These are phyloP conservation scores for Cryptosporidium meleagridis DNA, from an alignment of 169 alveolate genomes.

Conservation along the genomic window DNA sequence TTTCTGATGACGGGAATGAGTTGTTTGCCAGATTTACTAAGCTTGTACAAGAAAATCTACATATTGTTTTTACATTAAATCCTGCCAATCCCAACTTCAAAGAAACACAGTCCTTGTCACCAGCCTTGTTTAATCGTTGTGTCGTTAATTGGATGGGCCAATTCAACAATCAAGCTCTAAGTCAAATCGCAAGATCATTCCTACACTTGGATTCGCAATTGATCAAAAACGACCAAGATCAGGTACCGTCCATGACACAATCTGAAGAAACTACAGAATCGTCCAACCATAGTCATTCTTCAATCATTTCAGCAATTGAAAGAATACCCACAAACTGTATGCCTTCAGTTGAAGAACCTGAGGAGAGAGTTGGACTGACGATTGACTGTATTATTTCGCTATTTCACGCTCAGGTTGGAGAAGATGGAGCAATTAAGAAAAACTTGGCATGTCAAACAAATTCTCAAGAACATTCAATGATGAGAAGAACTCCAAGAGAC, in stretches of 20 bases:
- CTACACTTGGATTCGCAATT: not conserved
- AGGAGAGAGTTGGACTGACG: slow-evolving; percentile 2
- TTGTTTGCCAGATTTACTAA: slow-evolving; percentile 94
- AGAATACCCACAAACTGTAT: slow-evolving; percentile 59
- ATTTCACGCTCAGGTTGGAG: slow-evolving; percentile 14
- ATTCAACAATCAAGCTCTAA: slow-evolving; percentile 94
- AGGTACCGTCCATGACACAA: too few species aligned
- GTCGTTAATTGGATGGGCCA: slow-evolving; percentile 99
- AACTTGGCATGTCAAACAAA: not conserved
- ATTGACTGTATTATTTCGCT: slow-evolving; percentile 19
- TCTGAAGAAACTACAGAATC: too few species aligned
- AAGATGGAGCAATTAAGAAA: not conserved
- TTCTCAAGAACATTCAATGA: not conserved
- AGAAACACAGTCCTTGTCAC: slow-evolving; percentile 96
- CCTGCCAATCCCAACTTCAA: slow-evolving; percentile 98
- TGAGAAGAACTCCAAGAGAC: slow-evolving; percentile 95
- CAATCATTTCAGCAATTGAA: slow-evolving; percentile 18
- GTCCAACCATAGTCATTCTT: not conserved
- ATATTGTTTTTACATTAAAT: slow-evolving; percentile 99
- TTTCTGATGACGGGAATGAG: slow-evolving; percentile 94
- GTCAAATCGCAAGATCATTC: slow-evolving; percentile 94
- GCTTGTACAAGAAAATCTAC: slow-evolving; percentile 95
- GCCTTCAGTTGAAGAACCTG: slow-evolving; percentile 51
- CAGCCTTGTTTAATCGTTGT: slow-evolving; percentile 97
- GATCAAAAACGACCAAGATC: too few species aligned